phyloP scores from a whole-genome alignment of 2,329 filamentous ascomycete genomes.

The Penicillium rolfsii region DNA sequence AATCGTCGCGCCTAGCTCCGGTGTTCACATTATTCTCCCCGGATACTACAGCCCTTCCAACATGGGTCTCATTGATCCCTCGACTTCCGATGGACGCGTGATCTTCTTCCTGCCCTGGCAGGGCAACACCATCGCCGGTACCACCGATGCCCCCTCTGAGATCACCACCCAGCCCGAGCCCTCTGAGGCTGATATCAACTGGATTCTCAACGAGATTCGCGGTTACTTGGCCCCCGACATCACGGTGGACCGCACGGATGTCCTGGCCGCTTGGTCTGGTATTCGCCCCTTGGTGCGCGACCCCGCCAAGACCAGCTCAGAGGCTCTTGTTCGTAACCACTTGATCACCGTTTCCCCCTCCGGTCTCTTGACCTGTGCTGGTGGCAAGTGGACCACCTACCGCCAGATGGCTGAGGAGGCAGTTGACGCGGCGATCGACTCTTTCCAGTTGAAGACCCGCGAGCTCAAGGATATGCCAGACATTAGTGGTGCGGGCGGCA shows the following conservation, averaged over 20 bases:
- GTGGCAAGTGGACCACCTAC: slow-evolving; percentile 93
- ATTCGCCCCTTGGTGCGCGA: slow-evolving; percentile 85
- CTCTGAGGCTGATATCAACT: slow-evolving; percentile 81
- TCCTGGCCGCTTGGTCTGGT: slow-evolving; percentile 88
- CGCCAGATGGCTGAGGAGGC: slow-evolving; percentile 91
- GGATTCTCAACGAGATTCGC: slow-evolving; percentile 83
- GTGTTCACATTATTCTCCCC: slow-evolving; percentile 83
- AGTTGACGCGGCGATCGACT: slow-evolving; percentile 75
- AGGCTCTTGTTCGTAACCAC: slow-evolving; percentile 86
- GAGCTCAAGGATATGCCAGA: slow-evolving; percentile 64
- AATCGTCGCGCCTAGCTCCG: slow-evolving; percentile 83
- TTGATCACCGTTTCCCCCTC: slow-evolving; percentile 78
- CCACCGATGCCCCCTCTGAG: slow-evolving; percentile 75
- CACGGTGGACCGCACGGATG: slow-evolving; percentile 80
- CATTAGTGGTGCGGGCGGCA: slow-evolving; percentile 72
- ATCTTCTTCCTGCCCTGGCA: slow-evolving; percentile 96
- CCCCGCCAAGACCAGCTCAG: slow-evolving; percentile 80
- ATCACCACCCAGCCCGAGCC: slow-evolving; percentile 76
- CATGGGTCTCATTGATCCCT: slow-evolving; percentile 86
- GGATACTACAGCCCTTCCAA: slow-evolving; percentile 83
- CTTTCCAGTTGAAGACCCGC: slow-evolving; percentile 65
- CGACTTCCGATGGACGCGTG: slow-evolving; percentile 83
- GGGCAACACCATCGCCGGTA: slow-evolving; percentile 88
- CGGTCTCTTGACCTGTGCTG: slow-evolving; percentile 80
- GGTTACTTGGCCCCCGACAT: slow-evolving; percentile 83